These are phyloP conservation scores for Conticribra guillardii DNA, from an alignment of 108 stramenopile genomes.

Conservation along the genomic window DNA sequence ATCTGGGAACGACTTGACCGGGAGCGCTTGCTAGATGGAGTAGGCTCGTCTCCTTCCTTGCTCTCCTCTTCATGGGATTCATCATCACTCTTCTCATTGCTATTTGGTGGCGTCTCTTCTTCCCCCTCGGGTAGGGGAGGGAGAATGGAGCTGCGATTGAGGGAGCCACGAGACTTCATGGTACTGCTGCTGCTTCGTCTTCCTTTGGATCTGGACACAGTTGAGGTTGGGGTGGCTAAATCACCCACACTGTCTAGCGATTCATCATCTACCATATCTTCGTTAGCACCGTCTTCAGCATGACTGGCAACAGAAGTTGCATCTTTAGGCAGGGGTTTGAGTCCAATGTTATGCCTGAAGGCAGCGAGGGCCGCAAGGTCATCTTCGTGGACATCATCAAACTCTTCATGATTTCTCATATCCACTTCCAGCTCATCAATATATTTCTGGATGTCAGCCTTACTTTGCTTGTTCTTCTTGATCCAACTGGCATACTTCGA, in stretches of 20 bases:
- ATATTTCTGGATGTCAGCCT: constrained; percentile 48
- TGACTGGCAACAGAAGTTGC: constrained; percentile 18
- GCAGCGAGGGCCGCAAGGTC: constrained; percentile 58
- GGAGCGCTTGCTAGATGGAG: not conserved
- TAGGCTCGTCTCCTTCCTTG: not conserved
- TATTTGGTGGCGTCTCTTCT: constrained; percentile 19
- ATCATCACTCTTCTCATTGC: not conserved
- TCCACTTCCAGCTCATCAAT: constrained; percentile 64
- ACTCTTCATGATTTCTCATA: constrained; percentile 66
- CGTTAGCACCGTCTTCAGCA: not conserved
- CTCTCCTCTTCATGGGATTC: not conserved
- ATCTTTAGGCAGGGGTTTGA: constrained; percentile 33
- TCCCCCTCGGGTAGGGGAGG: constrained; percentile 28
- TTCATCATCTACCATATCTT: constrained; percentile 19
- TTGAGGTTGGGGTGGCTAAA: constrained; percentile 19
- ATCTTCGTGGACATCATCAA: constrained; percentile 77
- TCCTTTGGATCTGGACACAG: constrained; percentile 16
- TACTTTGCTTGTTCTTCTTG: constrained; percentile 59
- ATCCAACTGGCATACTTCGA: constrained; percentile 68
- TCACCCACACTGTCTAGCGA: constrained; percentile 22
- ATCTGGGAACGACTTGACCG: not conserved
- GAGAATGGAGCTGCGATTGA: constrained; percentile 17
- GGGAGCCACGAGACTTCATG: constrained; percentile 16
- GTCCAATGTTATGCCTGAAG: constrained; percentile 61
- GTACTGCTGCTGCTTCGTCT: constrained; percentile 7